Percentiles rank a stretch among this genome's conserved stretches.
Conservation (phyloP, 2,329 filamentous ascomycete genomes). For the Sordariomycetes sp. region DNA sequence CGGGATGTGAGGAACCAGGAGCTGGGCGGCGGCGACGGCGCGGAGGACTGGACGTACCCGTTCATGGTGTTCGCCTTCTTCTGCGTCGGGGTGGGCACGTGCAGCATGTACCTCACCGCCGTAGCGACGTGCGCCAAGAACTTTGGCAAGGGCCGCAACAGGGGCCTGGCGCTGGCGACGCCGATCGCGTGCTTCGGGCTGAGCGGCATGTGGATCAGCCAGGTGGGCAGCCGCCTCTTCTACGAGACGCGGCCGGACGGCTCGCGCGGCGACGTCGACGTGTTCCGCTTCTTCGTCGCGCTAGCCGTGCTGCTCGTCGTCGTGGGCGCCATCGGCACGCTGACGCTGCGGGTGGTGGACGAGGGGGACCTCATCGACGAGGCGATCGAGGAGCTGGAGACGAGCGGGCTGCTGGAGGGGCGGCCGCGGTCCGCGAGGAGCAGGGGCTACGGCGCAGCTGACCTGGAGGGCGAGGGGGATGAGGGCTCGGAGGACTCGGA, state of each 20-base stretch:
- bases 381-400: slow-evolving; percentile 81
- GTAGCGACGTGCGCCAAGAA: slow-evolving; percentile 98
- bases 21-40: slow-evolving; percentile 17
- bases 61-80: slow-evolving; percentile 82
- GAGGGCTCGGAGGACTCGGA: slow-evolving; percentile 29
- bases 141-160: slow-evolving; percentile 79
- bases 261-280: slow-evolving; percentile 52
- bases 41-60: slow-evolving; percentile 55
- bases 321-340: slow-evolving; percentile 62
- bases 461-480: slow-evolving; percentile 24
- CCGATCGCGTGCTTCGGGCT: slow-evolving; percentile 90
- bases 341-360: slow-evolving; percentile 68
- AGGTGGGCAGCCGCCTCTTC: slow-evolving; percentile 70
- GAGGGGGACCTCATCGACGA: slow-evolving; percentile 84
- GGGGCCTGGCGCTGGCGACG: slow-evolving; percentile 77
- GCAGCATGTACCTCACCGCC: slow-evolving; percentile 78
- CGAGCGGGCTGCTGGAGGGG: slow-evolving; percentile 71
- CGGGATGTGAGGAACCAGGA: slow-evolving; percentile 24
- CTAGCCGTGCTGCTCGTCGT: slow-evolving; percentile 59
- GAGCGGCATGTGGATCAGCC: slow-evolving; percentile 92
- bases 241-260: slow-evolving; percentile 59
- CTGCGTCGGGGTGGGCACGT: slow-evolving; percentile 71
- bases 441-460: slow-evolving; percentile 52
- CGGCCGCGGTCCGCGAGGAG: slow-evolving; percentile 57
- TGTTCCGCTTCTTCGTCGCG: slow-evolving; percentile 83